A percentile compares a stretch with the other conserved stretches of the same genome.
phyloP scores from a whole-genome alignment of 768 basidiomycete genomes.

The Boletus pseudopeckii region DNA sequence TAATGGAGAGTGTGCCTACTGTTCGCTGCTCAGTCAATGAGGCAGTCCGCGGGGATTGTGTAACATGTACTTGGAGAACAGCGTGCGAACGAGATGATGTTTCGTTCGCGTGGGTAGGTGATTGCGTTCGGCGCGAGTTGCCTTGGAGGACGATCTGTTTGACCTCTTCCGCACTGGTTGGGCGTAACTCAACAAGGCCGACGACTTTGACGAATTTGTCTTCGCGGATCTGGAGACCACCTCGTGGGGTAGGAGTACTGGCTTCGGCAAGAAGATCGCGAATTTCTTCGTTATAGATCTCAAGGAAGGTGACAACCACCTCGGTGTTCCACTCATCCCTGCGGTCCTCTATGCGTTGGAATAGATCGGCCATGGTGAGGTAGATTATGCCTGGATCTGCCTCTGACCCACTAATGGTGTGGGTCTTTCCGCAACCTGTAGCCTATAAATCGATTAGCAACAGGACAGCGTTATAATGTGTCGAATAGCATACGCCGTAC shows the following conservation, averaged over 20 bases:
- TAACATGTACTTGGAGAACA: conserved; percentile 93
- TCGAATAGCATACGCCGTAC: conserved; percentile 74
- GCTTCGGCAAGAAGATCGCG: conserved; percentile 87
- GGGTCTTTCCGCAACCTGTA: conserved; percentile 99
- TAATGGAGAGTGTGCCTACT: conserved; percentile 92
- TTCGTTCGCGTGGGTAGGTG: conserved; percentile 93
- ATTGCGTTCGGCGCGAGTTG: conserved; percentile 85
- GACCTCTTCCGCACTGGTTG: conserved; percentile 85
- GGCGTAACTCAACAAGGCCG: conserved; percentile 77
- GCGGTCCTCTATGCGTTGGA: conserved; percentile 86
- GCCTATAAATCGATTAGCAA: conserved; percentile 53
- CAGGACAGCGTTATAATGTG: background rate
- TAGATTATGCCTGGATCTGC: conserved; percentile 91
- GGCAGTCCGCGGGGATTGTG: conserved; percentile 81
- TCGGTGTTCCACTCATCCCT: conserved; percentile 82
- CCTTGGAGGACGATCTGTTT: conserved; percentile 90
- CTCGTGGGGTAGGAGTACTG: conserved; percentile 58
- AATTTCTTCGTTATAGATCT: conserved; percentile 99
- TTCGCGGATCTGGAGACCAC: conserved; percentile 91
- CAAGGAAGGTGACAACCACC: conserved; percentile 91
- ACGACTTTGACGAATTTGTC: conserved; percentile 91
- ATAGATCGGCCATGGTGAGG: conserved; percentile 95
- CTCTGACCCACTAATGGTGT: conserved; percentile 94
- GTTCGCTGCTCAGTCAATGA: conserved; percentile 78
- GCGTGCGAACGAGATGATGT: conserved; percentile 97